Evolutionary conservation across 345 rosid species (phyloP), one percentile per base, ranked within the genome.

Genomic region (Camelina sativa): DNA sequence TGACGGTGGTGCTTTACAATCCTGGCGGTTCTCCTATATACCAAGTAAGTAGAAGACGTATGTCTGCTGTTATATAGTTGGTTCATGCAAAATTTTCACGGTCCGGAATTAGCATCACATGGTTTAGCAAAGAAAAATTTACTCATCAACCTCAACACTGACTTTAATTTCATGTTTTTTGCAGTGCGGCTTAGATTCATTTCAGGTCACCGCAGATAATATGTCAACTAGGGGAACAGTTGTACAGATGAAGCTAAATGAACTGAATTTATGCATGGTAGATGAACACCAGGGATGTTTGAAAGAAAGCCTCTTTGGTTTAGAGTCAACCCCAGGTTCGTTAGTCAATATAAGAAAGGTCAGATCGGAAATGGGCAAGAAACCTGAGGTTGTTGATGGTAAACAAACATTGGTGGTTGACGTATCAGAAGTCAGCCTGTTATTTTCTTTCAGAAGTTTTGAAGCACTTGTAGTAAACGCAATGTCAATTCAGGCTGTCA

Each of bases 161-260:
- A 55, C 17, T 63, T 35, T 35, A 17, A 6, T 28, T 54, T 32
- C 11, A 25, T 47, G 32, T 48, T 50, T 46, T 35, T 30, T 72
- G 79, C 75, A 95, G 99, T 90, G 84, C 9, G 86, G 87, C 78
- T 87, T 88, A 60, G 96, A 95, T 82, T 92, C 97, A 35, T 92
- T 91, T 65, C 91, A 92, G 62, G 70, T 88, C 58, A 87, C 81
- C 74, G 96, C 96, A 69, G 90, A 86, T 83, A 86, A 92, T 82
- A 78, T 87, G 76, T 92, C 99, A 74, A 82, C 74, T 59, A 79
- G 35, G 62, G 96, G 91, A 79, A 86, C 93, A 69, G 68, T 87
- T 34, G 89, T 86, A 44, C 89, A 95, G 72, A 79, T 85, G 92
- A 97, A 92, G 76, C 90, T 95, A 73, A 96, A 87, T 69, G 97